Evolutionary conservation across 2,329 filamentous ascomycete species (phyloP).

Genomic region (Talaromyces sp.): DNA sequence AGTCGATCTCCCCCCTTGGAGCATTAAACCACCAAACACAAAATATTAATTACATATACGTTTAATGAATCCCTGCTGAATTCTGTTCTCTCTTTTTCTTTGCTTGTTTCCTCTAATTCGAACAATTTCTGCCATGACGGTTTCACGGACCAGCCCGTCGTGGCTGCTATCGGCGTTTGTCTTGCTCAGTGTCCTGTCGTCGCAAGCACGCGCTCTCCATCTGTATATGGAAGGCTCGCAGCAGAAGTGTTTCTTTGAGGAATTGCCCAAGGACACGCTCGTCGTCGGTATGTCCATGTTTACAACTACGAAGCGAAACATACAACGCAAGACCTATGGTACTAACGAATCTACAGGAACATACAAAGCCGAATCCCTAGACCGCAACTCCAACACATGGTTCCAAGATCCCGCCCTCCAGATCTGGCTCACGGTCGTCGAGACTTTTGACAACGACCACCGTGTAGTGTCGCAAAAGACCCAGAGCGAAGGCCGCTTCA

Average conservation of each 20-base stretch:
- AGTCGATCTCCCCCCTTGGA: constrained; percentile 9
- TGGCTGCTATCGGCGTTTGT: constrained; percentile 47
- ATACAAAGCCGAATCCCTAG: constrained; percentile 81
- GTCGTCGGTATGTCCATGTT: constrained; percentile 65
- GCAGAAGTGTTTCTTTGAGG: constrained; percentile 97
- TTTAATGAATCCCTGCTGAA: not conserved
- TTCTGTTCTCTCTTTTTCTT: not conserved
- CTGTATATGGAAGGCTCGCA: constrained; percentile 86
- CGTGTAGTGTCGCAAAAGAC: constrained; percentile 87
- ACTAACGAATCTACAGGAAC: constrained; percentile 50
- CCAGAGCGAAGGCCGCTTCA: constrained; percentile 72
- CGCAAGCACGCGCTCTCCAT: constrained; percentile 76
- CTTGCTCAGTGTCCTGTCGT: constrained; percentile 59
- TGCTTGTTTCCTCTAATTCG: not conserved
- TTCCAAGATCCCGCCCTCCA: constrained; percentile 66
- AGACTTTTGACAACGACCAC: constrained; percentile 97
- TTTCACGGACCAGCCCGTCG: constrained; percentile 28
- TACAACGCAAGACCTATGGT: not conserved
- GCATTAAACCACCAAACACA: constrained; percentile 7
- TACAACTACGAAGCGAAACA: not conserved
- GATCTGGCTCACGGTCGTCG: constrained; percentile 90
- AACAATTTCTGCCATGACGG: constrained; percentile 28
- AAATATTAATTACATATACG: not conserved
- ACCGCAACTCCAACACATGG: constrained; percentile 65
- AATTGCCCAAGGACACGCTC: constrained; percentile 93